Evolutionary conservation across 345 rosid species (phyloP), one percentile per base, ranked within the genome.

Genomic region (Eutrema japonicum): DNA sequence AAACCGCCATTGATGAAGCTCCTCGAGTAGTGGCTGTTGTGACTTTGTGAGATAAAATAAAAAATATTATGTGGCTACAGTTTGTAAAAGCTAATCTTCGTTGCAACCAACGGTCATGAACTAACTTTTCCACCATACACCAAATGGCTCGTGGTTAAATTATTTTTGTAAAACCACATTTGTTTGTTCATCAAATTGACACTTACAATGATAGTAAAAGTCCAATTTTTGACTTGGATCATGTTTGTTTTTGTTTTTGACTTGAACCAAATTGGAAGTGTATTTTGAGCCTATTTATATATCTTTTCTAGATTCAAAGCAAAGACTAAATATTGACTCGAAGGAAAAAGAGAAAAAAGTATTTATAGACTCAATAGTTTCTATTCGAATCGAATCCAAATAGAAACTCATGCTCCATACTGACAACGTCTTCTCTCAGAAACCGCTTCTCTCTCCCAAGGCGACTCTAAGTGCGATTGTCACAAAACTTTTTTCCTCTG

Each of bases 1-100:
- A 78, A 33, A 64, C 64, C 70, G 81, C 81, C 81, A 78, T 78
- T 61, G 70, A 36, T 67, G 60, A 70, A 55, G 32, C 66, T 8
- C 0, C 8, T 45, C 50, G 26, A 18, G 18, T 18, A 18, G 18
- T 63, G 45, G 36, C 6, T 52, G 36, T 2, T 52, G 45, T n/a
- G 59, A 14, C 14, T 69, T 58, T 22, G 45, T 68, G 33, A 59
- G 63, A 68, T 51, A 41, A 43, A 51, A 43, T 35, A n/a, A 32
- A 11, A 64, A 41, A 30, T 13, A 54, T 32, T 41, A 3, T 76
- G 79, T 69, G 79, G 79, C 36, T 57, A 38, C 12, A 2, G 12
- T 65, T 65, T 73, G 3, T 16, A 30, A 29, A 29, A 41, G 29
- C 72, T 56, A 2, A 64, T 62, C 71, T 47, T 63, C 37, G 2